Conservation (phyloP, 2,329 filamentous ascomycete genomes). For the Phaeosphaeria sp. region DNA sequence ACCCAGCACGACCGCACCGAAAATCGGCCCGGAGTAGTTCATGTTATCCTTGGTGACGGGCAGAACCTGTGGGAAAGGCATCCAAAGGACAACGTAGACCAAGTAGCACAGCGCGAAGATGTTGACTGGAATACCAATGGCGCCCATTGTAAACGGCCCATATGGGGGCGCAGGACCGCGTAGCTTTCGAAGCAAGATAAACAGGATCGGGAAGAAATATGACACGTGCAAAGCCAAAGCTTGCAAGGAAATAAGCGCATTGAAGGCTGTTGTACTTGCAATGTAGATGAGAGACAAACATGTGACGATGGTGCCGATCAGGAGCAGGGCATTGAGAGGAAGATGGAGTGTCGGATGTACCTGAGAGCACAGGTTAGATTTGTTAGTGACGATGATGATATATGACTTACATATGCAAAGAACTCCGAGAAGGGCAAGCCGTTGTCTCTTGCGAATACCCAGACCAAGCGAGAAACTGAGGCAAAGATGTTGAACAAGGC, state of each 20-base stretch:
- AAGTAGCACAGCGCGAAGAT: constrained; percentile 31
- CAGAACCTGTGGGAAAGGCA: constrained; percentile 37
- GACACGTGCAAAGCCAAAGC: constrained; percentile 42
- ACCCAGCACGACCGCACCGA: constrained; percentile 29
- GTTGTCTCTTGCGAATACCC: constrained; percentile 59
- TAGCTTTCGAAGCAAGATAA: constrained; percentile 31
- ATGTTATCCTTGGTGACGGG: constrained; percentile 39
- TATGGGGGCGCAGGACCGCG: constrained; percentile 26
- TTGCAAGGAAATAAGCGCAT: constrained; percentile 40
- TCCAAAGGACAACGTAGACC: constrained; percentile 35
- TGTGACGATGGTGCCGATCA: constrained; percentile 40
- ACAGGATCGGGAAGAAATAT: constrained; percentile 40
- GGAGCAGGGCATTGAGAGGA: constrained; percentile 32
- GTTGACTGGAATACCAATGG: constrained; percentile 33
- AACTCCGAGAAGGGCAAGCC: constrained; percentile 50
- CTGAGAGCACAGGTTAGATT: constrained; percentile 12
- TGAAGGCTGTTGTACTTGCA: constrained; percentile 45
- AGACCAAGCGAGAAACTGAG: constrained; percentile 57
- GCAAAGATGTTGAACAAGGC: constrained; percentile 54
- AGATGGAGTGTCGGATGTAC: constrained; percentile 36
- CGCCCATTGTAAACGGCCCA: constrained; percentile 38
- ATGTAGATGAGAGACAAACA: constrained; percentile 39
- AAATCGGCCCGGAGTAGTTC: constrained; percentile 42
- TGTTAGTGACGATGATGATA: too few species aligned
- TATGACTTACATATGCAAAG: constrained; percentile 39